These are phyloP conservation scores for Nemania abortiva DNA, from an alignment of 2,329 filamentous ascomycete species.

Conservation along the genomic window DNA sequence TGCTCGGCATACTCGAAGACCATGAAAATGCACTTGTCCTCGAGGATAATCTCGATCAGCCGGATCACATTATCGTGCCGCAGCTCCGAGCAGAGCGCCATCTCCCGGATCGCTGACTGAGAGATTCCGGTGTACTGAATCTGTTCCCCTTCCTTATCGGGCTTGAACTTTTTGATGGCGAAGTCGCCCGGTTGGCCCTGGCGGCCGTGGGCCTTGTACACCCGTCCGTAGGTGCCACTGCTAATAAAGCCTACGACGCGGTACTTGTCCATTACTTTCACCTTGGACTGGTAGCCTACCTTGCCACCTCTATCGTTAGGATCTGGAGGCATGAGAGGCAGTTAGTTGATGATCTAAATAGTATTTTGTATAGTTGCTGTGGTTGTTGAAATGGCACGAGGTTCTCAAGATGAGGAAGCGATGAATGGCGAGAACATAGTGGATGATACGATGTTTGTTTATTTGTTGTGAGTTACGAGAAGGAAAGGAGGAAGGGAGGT, in stretches of 20 bases:
- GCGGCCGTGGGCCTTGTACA: conserved; percentile 92
- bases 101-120: conserved; percentile 95
- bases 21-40: conserved; percentile 99
- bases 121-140: conserved; percentile 97
- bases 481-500: not conserved
- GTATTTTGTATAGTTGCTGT: not conserved
- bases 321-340: conserved; percentile 59
- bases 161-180: conserved; percentile 99
- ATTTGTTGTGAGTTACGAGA: not conserved
- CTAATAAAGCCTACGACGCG: conserved; percentile 98
- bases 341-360: conserved; percentile 9
- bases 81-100: conserved; percentile 95
- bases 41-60: conserved; percentile 93
- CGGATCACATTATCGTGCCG: conserved; percentile 90
- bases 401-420: not conserved
- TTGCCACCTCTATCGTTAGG: conserved; percentile 61
- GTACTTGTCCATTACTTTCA: conserved; percentile 91
- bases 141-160: conserved; percentile 96
- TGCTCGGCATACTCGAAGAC: conserved; percentile 99
- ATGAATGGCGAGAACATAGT: not conserved
- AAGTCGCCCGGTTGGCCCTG: conserved; percentile 83
- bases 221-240: conserved; percentile 95
- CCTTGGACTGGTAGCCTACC: conserved; percentile 76
- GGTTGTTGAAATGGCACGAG: not conserved
- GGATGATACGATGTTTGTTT: not conserved